Evolutionary conservation across 768 basidiomycete species (phyloP).

Genomic region (Trametopsis cervina): DNA sequence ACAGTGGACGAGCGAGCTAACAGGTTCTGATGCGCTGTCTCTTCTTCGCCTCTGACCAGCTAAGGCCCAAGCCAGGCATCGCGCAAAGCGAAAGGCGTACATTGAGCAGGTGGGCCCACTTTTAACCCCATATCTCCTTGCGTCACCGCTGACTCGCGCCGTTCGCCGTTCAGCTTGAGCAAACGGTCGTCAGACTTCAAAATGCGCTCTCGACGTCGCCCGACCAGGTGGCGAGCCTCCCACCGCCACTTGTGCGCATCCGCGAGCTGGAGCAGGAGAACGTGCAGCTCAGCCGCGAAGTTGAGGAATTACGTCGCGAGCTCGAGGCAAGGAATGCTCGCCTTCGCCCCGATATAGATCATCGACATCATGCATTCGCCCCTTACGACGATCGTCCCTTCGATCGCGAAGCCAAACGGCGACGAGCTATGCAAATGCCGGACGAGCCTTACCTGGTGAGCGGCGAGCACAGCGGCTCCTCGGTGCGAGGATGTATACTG

Average conservation of each 20-base stretch:
- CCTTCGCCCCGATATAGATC: constrained; percentile 18
- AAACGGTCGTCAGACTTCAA: constrained; percentile 81
- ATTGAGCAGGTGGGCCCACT: constrained; percentile 64
- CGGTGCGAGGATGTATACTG: not conserved
- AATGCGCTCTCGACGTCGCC: constrained; percentile 64
- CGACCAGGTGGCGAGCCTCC: constrained; percentile 68
- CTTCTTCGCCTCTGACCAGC: constrained; percentile 28
- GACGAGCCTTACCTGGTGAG: constrained; percentile 24
- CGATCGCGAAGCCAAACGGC: constrained; percentile 23
- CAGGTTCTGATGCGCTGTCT: too few species aligned
- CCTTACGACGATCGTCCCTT: constrained; percentile 17
- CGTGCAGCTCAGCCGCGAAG: constrained; percentile 59
- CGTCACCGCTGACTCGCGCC: not conserved
- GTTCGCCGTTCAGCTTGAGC: constrained; percentile 56
- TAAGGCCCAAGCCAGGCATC: constrained; percentile 83
- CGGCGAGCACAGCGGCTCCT: not conserved
- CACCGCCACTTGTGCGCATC: constrained; percentile 67
- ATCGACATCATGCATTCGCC: constrained; percentile 12
- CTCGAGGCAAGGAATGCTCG: constrained; percentile 29
- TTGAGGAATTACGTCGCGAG: constrained; percentile 66
- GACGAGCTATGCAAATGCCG: constrained; percentile 19
- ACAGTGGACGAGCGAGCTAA: too few species aligned
- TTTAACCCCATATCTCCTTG: not conserved
- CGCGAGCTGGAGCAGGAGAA: constrained; percentile 83
- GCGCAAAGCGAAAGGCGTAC: constrained; percentile 89